phyloP scores from a whole-genome alignment of 1,139 yeast genomes.

The Yamadazyma membranifaciens region DNA sequence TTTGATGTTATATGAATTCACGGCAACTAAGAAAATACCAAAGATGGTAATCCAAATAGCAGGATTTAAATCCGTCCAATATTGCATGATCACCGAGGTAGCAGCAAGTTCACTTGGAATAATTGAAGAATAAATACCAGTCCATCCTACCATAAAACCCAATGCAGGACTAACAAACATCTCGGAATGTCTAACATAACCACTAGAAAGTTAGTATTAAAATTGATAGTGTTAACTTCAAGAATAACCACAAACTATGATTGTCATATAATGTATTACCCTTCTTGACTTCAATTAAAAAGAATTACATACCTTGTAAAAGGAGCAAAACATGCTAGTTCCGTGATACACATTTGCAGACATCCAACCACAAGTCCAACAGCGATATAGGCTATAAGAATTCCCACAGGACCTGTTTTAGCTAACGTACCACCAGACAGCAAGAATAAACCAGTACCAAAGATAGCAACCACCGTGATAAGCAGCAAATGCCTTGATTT shows the following conservation, averaged over 20 bases:
- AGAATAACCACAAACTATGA: too few species aligned
- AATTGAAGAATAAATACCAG: conserved; percentile 46
- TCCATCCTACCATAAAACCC: conserved; percentile 62
- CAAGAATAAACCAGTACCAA: conserved; percentile 53
- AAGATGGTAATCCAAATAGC: conserved; percentile 44
- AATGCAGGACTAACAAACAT: conserved; percentile 62
- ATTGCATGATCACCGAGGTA: conserved; percentile 39
- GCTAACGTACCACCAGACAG: conserved; percentile 69
- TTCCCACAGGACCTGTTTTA: conserved; percentile 63
- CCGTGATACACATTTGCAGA: conserved; percentile 59
- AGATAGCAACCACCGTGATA: conserved; percentile 45
- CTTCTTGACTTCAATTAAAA: too few species aligned
- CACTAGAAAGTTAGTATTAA: conserved; percentile 21
- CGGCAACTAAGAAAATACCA: conserved; percentile 31
- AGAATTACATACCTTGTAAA: conserved; percentile 33
- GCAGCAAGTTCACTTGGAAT: conserved; percentile 45
- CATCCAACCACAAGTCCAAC: conserved; percentile 47
- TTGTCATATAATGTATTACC: too few species aligned
- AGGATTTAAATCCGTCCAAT: conserved; percentile 37
- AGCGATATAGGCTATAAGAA: conserved; percentile 48
- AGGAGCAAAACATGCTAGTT: conserved; percentile 58
- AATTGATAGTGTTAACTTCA: too few species aligned
- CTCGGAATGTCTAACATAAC: conserved; percentile 53
- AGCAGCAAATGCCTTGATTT: conserved; percentile 39
- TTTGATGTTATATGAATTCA: conserved; percentile 41